phyloP scores from a whole-genome alignment of 345 rosid genomes.

The Trapa incisa region DNA sequence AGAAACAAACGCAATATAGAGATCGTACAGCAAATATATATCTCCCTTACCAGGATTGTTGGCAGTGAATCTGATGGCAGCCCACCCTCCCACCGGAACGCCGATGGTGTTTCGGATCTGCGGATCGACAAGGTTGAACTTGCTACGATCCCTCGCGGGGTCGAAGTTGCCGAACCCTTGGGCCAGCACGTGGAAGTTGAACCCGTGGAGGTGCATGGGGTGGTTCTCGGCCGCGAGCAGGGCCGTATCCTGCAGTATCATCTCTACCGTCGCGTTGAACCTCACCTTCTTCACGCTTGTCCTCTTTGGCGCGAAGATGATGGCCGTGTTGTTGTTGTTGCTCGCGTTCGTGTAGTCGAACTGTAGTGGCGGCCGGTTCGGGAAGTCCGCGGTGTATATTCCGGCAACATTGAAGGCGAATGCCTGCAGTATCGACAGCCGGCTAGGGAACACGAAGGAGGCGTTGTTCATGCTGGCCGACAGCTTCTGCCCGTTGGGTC shows the following conservation, averaged over 20 bases:
- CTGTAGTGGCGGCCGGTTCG: conserved; percentile 40
- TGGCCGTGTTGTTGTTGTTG: conserved; percentile 15
- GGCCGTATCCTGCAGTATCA: conserved; percentile 67
- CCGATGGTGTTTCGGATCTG: conserved; percentile 66
- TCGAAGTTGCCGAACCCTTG: conserved; percentile 88
- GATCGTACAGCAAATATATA: no score
- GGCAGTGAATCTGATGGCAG: conserved; percentile 66
- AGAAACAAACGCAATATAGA: no score
- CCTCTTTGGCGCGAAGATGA: conserved; percentile 39
- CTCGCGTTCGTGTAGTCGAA: conserved; percentile 53
- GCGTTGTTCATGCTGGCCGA: conserved; percentile 76
- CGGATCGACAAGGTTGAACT: conserved; percentile 52
- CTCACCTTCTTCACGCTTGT: conserved; percentile 53
- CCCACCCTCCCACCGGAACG: conserved; percentile 89
- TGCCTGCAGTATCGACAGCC: conserved; percentile 54
- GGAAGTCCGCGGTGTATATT: conserved; percentile 63
- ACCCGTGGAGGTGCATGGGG: conserved; percentile 84
- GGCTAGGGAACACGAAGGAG: conserved; percentile 44
- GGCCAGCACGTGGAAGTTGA: conserved; percentile 72
- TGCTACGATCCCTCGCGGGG: conserved; percentile 26
- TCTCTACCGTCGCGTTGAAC: conserved; percentile 62
- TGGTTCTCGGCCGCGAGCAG: conserved; percentile 51
- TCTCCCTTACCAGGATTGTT: conserved; percentile 59
- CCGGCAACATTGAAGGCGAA: conserved; percentile 37
- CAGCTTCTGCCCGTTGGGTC: conserved; percentile 19